Evolutionary conservation across 345 rosid genomes (phyloP), one percentile per base, ranked within the genome.

Genomic region (Citrus maxima): DNA sequence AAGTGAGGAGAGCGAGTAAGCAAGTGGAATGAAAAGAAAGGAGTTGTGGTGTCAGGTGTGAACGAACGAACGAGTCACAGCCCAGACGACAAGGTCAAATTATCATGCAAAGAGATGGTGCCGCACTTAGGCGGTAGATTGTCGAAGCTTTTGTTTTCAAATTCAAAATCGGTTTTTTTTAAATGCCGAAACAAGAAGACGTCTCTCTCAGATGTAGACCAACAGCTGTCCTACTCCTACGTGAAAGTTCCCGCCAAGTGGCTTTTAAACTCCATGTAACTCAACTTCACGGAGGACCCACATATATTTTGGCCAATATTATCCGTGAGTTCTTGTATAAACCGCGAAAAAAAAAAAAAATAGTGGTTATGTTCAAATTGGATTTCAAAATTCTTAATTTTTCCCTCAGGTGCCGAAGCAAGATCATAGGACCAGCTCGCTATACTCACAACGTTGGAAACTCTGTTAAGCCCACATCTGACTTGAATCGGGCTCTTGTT

Each of bases 401-500:
- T 60, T 55, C 40, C 72, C 51, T 40, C 40, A 67, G 77, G 63
- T 58, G 40, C 27, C 76, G 1, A 49, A 28, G 3, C 32, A 61
- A 72, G 68, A 60, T 37, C 16, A 22, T 75, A 34, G 51, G 70
- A n/a, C 54, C 58, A 25, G 40, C 58, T 79, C 73, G 51, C 70
- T 77, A 32, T 65, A 78, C 78, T 1, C 83, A 79, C 61, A 71
- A 46, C 63, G 42, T 63, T 80, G 86, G 63, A 12, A 35, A 64
- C 25, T 71, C 68, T 34, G 61, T 30, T 70, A 74, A 73, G 49
- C 78, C 89, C 22, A 81, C 40, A 74, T 80, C 91, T 64, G 87
- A 85, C n/a, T 85, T 79, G 22, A 92, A 93, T 77, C 72, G 80
- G 82, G 16, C 62, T 0, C 73, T 93, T 70, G 71, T 79, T 1